These are phyloP conservation scores for Trapa incisa DNA, from an alignment of 345 rosid genomes.

Conservation along the genomic window DNA sequence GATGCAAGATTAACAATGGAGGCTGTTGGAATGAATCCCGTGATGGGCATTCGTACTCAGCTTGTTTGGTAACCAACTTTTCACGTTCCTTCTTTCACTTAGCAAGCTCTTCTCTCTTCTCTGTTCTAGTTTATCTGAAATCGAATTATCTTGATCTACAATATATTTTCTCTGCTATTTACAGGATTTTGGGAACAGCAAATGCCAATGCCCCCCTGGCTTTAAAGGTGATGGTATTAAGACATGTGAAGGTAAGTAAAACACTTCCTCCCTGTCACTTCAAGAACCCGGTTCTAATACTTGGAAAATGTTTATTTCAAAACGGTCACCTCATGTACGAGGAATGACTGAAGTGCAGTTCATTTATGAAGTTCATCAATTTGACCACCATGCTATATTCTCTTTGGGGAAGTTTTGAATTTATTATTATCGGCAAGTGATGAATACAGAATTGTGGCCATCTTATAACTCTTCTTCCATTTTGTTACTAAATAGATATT, in stretches of 20 bases:
- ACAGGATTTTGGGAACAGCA: conserved; percentile 59
- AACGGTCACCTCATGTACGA: background rate
- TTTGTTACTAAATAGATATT: conserved; percentile 40
- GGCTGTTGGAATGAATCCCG: conserved; percentile 59
- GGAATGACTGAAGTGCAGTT: background rate
- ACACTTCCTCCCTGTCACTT: background rate
- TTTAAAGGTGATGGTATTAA: conserved; percentile 82
- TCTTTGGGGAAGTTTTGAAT: background rate
- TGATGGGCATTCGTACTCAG: conserved; percentile 46
- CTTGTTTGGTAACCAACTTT: conserved; percentile 54
- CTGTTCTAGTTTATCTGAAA: background rate
- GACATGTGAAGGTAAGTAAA: conserved; percentile 61
- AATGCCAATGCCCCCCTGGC: conserved; percentile 84
- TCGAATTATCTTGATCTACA: background rate
- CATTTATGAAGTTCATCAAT: background rate
- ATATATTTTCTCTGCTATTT: conserved; percentile 8
- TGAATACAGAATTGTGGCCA: background rate
- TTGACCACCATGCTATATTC: background rate
- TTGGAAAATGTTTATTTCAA: background rate
- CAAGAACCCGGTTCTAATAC: background rate
- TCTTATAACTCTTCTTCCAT: background rate
- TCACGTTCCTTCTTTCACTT: background rate
- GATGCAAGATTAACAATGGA: conserved; percentile 63
- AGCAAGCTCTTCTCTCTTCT: background rate
- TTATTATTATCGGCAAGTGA: background rate